Evolutionary conservation across 2,329 filamentous ascomycete species (phyloP).

Genomic region (Epichloe gansuensis): DNA sequence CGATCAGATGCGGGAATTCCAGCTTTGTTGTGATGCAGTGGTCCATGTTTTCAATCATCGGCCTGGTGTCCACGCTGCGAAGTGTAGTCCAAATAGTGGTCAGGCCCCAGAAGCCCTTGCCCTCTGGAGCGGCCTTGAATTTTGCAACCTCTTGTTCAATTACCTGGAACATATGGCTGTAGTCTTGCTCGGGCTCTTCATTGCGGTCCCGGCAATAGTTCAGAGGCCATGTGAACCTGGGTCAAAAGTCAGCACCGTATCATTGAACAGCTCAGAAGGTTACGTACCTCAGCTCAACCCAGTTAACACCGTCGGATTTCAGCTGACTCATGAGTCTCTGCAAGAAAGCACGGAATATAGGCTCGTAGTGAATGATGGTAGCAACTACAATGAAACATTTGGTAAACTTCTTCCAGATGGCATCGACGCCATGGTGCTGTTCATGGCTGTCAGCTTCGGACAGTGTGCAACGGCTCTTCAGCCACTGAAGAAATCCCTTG

Average conservation of each 20-base stretch:
- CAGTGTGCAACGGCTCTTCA: slow-evolving; percentile 60
- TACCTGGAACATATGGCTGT: slow-evolving; percentile 55
- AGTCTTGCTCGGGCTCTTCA: slow-evolving; percentile 54
- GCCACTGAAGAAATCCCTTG: slow-evolving; percentile 62
- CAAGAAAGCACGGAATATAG: slow-evolving; percentile 69
- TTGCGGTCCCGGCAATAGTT: slow-evolving; percentile 53
- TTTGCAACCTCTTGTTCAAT: slow-evolving; percentile 65
- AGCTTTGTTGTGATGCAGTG: slow-evolving; percentile 73
- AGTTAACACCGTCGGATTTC: slow-evolving; percentile 69
- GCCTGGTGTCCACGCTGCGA: slow-evolving; percentile 48
- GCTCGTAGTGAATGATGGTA: slow-evolving; percentile 76
- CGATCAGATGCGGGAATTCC: slow-evolving; percentile 63
- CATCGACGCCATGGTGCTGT: slow-evolving; percentile 72
- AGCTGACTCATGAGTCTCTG: slow-evolving; percentile 57
- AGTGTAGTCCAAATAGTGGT: slow-evolving; percentile 76
- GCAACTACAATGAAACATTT: slow-evolving; percentile 62
- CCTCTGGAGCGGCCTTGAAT: slow-evolving; percentile 61
- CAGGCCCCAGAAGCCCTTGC: slow-evolving; percentile 69
- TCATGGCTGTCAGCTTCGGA: slow-evolving; percentile 58
- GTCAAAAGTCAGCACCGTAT: not conserved
- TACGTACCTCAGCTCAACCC: slow-evolving; percentile 58
- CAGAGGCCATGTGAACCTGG: slow-evolving; percentile 56
- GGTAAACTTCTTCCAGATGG: slow-evolving; percentile 72
- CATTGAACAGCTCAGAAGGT: not conserved
- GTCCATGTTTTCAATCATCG: slow-evolving; percentile 71